Percentiles rank a stretch among this genome's conserved stretches.
phyloP scores from a whole-genome alignment of 2,329 filamentous ascomycete species.

The Colletotrichum gigasporum region DNA sequence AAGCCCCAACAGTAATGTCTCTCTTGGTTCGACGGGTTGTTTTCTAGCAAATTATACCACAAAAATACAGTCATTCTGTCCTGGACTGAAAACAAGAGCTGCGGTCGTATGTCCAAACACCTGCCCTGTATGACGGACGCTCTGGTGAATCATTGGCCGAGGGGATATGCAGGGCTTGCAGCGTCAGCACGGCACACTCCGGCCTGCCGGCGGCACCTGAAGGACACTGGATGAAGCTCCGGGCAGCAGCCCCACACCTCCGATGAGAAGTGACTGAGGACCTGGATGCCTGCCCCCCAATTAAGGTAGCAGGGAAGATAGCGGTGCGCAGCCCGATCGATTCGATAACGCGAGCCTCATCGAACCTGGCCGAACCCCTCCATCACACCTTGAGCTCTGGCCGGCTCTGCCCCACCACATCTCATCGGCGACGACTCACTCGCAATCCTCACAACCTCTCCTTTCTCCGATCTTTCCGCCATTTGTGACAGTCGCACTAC shows the following conservation, averaged over 20 bases:
- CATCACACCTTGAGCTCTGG: constrained; percentile 18
- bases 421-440: constrained; percentile 27
- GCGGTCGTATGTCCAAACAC: background rate
- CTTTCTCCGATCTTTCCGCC: background rate
- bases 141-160: background rate
- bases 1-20: background rate
- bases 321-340: too few relatives aligned
- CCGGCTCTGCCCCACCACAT: constrained; percentile 23
- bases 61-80: background rate
- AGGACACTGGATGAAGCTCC: too few relatives aligned
- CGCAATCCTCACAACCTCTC: background rate
- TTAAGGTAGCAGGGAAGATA: too few relatives aligned
- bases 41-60: background rate
- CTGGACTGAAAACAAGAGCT: background rate
- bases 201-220: background rate
- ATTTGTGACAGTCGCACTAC: background rate
- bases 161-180: background rate
- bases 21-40: background rate
- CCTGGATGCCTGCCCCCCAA: background rate
- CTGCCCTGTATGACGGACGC: background rate
- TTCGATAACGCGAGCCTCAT: constrained; percentile 23
- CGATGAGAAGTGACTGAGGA: background rate
- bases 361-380: constrained; percentile 27
- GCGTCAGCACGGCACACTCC: constrained; percentile 5
- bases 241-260: constrained; percentile 10